phyloP scores from a whole-genome alignment of 805 yeast genomes.

The Suhomyces pyralidae region DNA sequence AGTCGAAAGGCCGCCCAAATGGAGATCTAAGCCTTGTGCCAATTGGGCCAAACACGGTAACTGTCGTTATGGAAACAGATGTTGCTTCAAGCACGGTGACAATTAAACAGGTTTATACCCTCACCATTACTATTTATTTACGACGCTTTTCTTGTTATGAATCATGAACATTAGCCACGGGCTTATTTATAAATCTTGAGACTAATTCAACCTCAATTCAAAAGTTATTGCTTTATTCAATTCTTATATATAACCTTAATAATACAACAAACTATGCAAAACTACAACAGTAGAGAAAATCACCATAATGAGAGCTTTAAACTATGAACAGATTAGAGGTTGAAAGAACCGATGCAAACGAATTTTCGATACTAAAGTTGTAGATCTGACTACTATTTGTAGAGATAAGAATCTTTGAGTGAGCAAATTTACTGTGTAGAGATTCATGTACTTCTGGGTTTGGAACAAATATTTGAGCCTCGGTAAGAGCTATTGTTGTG shows the following conservation, averaged over 20 bases:
- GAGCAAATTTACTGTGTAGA: too few relatives aligned
- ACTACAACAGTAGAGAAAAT: too few relatives aligned
- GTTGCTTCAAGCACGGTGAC: constrained; percentile 82
- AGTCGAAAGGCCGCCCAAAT: constrained; percentile 73
- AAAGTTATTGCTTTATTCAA: background rate
- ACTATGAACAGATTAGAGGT: too few relatives aligned
- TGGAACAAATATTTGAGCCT: background rate
- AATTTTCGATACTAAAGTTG: too few relatives aligned
- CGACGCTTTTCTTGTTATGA: background rate
- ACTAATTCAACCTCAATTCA: background rate
- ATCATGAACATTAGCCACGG: background rate
- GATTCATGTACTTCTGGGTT: too few relatives aligned
- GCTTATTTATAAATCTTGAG: constrained; percentile 1
- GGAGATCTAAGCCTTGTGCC: constrained; percentile 88
- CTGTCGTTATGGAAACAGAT: constrained; percentile 86
- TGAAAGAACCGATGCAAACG: too few relatives aligned
- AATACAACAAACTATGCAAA: background rate
- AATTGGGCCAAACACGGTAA: constrained; percentile 81
- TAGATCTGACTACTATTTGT: too few relatives aligned
- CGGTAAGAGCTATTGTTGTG: background rate
- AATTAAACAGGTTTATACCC: background rate
- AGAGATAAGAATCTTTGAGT: too few relatives aligned
- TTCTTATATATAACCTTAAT: background rate
- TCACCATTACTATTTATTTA: background rate
- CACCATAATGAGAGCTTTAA: too few relatives aligned